A percentile compares a stretch with the other conserved stretches of the same genome.
These are phyloP conservation scores for Cutaneotrichosporon sp. DNA, from an alignment of 1,284 basidiomycete species.

Conservation along the genomic window DNA sequence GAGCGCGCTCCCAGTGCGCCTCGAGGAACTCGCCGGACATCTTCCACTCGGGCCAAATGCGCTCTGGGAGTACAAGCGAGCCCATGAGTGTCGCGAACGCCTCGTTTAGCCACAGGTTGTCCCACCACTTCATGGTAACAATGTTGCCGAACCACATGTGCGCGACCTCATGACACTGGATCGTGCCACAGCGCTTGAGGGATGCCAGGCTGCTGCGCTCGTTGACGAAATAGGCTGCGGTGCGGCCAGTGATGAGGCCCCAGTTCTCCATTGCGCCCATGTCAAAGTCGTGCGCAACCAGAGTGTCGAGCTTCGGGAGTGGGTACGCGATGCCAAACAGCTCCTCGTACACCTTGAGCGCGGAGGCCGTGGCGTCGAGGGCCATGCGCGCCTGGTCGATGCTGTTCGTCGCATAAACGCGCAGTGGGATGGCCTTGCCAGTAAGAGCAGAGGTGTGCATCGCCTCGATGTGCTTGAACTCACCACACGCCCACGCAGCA, in stretches of 20 bases:
- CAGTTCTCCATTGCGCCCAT: constrained; percentile 95
- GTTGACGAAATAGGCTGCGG: constrained; percentile 78
- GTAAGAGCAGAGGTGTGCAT: constrained; percentile 78
- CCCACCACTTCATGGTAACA: constrained; percentile 87
- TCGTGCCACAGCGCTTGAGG: constrained; percentile 74
- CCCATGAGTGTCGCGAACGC: constrained; percentile 85
- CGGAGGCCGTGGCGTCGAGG: constrained; percentile 81
- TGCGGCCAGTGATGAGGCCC: constrained; percentile 89
- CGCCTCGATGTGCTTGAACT: constrained; percentile 70
- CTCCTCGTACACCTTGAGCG: constrained; percentile 86
- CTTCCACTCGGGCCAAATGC: constrained; percentile 59
- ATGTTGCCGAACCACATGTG: constrained; percentile 50
- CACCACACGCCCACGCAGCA: constrained; percentile 85
- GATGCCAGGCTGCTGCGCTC: constrained; percentile 71
- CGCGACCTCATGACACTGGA: constrained; percentile 53
- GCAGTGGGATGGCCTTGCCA: constrained; percentile 74
- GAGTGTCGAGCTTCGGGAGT: constrained; percentile 86
- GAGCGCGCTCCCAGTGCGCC: constrained; percentile 60
- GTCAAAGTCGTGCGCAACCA: constrained; percentile 81
- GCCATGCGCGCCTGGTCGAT: constrained; percentile 69
- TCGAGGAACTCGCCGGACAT: constrained; percentile 59
- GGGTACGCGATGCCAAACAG: constrained; percentile 89
- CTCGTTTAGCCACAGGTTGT: constrained; percentile 69
- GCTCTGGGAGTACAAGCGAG: constrained; percentile 83
- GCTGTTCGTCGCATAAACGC: constrained; percentile 87